phyloP scores from a whole-genome alignment of 1,284 basidiomycete species.

The Athelia sp. region DNA sequence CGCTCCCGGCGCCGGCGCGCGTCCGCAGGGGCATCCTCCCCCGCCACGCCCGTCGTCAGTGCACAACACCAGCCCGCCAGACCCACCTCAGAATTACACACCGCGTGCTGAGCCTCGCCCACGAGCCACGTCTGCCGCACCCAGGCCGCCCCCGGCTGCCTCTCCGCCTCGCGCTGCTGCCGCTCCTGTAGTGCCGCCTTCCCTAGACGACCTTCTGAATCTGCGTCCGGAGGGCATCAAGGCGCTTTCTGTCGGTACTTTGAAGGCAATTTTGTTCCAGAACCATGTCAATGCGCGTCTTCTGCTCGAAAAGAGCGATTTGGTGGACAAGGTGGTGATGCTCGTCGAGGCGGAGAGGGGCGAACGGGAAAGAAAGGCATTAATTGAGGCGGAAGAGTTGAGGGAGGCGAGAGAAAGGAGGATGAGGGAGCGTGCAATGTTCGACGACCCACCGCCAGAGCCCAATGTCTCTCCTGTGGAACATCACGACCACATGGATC shows the following conservation, averaged over 20 bases:
- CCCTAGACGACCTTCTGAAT: slow-evolving; percentile 60
- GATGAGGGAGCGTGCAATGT: slow-evolving; percentile 11
- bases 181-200: slow-evolving; percentile 29
- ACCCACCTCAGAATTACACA: not conserved
- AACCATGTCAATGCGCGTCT: slow-evolving; percentile 62
- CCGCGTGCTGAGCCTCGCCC: slow-evolving; percentile 20
- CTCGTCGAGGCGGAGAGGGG: slow-evolving; percentile 63
- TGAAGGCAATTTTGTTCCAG: slow-evolving; percentile 74
- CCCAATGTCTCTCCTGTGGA: slow-evolving; percentile 23
- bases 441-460: not conserved
- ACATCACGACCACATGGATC: too few species aligned
- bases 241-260: slow-evolving; percentile 54
- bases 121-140: slow-evolving; percentile 28
- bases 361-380: slow-evolving; percentile 44
- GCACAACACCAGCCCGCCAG: slow-evolving; percentile 13
- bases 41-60: slow-evolving; percentile 16
- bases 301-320: slow-evolving; percentile 68
- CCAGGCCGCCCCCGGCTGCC: slow-evolving; percentile 22
- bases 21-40: slow-evolving; percentile 13
- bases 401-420: slow-evolving; percentile 31
- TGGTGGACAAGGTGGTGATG: slow-evolving; percentile 63
- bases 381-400: slow-evolving; percentile 39
- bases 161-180: slow-evolving; percentile 25
- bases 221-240: slow-evolving; percentile 54
- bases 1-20: slow-evolving; percentile 16